Evolutionary conservation across 805 yeast genomes (phyloP).

Genomic region (Cyberlindnera euphorbiae): DNA sequence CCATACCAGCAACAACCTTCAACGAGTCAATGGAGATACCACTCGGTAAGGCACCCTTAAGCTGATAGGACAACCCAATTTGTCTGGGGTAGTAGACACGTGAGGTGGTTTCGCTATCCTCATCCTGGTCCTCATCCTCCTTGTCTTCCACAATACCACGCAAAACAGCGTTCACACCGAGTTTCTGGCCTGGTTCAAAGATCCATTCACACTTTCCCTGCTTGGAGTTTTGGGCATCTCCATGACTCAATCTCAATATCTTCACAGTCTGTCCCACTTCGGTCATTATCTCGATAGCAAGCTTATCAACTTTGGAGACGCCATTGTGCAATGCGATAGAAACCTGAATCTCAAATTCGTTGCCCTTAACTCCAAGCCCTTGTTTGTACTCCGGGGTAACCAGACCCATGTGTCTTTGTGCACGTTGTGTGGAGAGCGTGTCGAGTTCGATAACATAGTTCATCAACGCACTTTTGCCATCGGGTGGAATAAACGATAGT

Average conservation of each 20-base stretch:
- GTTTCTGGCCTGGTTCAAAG: constrained; percentile 49
- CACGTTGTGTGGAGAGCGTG: constrained; percentile 13
- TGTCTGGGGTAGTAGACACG: constrained; percentile 40
- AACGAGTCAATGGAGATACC: constrained; percentile 66
- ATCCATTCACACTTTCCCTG: constrained; percentile 63
- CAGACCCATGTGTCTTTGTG: constrained; percentile 23
- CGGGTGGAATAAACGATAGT: constrained; percentile 81
- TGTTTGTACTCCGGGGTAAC: constrained; percentile 28
- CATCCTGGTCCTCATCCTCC: constrained; percentile 15
- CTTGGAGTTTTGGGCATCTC: constrained; percentile 60
- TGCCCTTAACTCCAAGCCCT: constrained; percentile 31
- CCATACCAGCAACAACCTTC: constrained; percentile 54
- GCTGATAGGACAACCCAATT: constrained; percentile 46
- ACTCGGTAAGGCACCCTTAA: constrained; percentile 71
- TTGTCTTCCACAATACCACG: constrained; percentile 49
- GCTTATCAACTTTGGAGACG: constrained; percentile 43
- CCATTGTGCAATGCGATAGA: constrained; percentile 34
- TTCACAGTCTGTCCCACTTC: constrained; percentile 37
- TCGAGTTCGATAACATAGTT: constrained; percentile 56
- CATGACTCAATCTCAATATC: constrained; percentile 64
- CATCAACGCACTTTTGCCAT: constrained; percentile 64
- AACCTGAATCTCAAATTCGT: constrained; percentile 35
- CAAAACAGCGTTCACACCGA: constrained; percentile 65
- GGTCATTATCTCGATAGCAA: constrained; percentile 37
- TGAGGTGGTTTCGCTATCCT: not conserved